phyloP scores from a whole-genome alignment of 106 monocot genomes.

The Dioscorea dumetorum region DNA sequence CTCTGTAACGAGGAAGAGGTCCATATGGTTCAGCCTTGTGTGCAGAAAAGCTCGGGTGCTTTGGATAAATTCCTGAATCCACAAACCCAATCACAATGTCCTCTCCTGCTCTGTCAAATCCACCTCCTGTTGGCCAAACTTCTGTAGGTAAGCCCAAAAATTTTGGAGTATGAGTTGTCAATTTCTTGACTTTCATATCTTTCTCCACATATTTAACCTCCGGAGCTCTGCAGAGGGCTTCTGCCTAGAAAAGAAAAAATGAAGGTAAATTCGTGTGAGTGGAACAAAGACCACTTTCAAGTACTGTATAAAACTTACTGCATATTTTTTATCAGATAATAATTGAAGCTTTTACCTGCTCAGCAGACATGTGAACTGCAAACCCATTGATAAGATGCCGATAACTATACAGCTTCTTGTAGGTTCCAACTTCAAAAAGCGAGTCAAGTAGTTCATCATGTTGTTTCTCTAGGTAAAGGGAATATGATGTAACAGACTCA shows the following conservation, averaged over 20 bases:
- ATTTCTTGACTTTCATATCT: conserved; percentile 80
- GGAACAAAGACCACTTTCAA: neutral
- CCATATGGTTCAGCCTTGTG: conserved; percentile 71
- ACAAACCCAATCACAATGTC: conserved; percentile 93
- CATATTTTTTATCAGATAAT: neutral
- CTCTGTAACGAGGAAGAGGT: conserved; percentile 67
- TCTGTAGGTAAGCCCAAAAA: conserved; percentile 82
- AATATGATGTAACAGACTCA: conserved; percentile 74
- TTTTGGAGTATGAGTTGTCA: conserved; percentile 93
- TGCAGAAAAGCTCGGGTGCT: conserved; percentile 83
- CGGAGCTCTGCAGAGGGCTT: conserved; percentile 48
- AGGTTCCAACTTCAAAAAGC: conserved; percentile 69
- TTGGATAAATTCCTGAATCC: conserved; percentile 85
- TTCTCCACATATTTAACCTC: conserved; percentile 79
- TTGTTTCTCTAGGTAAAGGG: conserved; percentile 71
- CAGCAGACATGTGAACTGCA: conserved; percentile 61
- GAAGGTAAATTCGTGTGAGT: neutral
- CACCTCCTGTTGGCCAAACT: conserved; percentile 95
- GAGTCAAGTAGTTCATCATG: conserved; percentile 76
- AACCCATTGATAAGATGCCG: conserved; percentile 89
- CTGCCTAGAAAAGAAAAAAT: conserved; percentile 43
- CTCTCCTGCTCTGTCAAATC: conserved; percentile 91
- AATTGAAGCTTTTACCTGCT: conserved; percentile 39
- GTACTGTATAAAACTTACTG: neutral
- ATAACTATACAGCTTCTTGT: conserved; percentile 84